Base-by-base conservation (phyloP, 257 asterid genomes). In the Solanum virginianum region DNA sequence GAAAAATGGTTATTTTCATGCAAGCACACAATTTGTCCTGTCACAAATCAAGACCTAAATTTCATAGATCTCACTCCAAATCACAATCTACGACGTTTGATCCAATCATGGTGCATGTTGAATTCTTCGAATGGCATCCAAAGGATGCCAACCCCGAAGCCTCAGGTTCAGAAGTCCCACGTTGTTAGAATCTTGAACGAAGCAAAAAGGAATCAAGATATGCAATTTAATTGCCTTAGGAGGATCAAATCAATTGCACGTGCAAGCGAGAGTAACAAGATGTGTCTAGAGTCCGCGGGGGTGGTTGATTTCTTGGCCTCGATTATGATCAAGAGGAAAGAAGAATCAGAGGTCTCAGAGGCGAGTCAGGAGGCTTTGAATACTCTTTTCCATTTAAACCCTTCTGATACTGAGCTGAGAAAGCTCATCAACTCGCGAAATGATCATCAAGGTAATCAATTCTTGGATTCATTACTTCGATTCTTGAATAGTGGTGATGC, bases 81-180 rank as follows among this genome's bases (percentile, higher is more conserved):
- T 87, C 95, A 92, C 86, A 95, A 89, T 1, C 95, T 95, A 26
- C 88, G 92, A 11, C 83, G 98, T 17, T 85, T 95, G 74, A 94
- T 95, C 80, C 98, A 95, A 71, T 81, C 93, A 0, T 93, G 98
- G 99, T 93, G 97, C 90, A 91, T 90, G 17, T 86, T 92, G 86
- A 91, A 94, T 77, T 83, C 97, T n/a, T 71, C 86, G 8, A 68
- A 85, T 56, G 92, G 92, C 16, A 17, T 90, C 53, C 93, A 94
- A 26, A 49, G 91, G 22, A 87, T 94, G 85, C 97, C 98, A 20
- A 93, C 98, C 0, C 98, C 98, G 2, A 94, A 90, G 47, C 89
- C 94, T 4, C 84, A 92, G 0, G 81, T 88, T 26, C 89, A 88
- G 4, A 88, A 72, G 68, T 47, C 93, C 81, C 93, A 92, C 83